These are phyloP conservation scores for Suhomyces bribrorum DNA, from an alignment of 1,139 yeast species.

Conservation along the genomic window DNA sequence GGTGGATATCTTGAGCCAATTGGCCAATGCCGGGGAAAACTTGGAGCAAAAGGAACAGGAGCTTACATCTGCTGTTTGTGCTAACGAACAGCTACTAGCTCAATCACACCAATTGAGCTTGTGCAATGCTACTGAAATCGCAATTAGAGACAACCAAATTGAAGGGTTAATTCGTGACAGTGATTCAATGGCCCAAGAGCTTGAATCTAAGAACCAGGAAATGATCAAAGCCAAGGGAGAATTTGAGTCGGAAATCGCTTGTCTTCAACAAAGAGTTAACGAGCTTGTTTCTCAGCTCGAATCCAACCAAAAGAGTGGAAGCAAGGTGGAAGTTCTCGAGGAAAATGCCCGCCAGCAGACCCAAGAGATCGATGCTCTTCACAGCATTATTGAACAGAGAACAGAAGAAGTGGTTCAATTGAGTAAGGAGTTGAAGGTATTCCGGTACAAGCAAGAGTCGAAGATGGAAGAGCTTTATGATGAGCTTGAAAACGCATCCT, in stretches of 20 bases:
- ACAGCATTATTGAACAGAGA: slow-evolving; percentile 12
- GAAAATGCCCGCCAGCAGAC: no score
- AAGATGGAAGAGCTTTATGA: slow-evolving; percentile 13
- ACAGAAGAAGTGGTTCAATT: slow-evolving; percentile 13
- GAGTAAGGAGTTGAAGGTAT: slow-evolving; percentile 10
- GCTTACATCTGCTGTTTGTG: background rate
- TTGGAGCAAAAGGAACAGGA: background rate
- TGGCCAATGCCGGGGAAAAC: background rate
- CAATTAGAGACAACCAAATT: slow-evolving; percentile 4
- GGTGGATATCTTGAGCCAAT: background rate
- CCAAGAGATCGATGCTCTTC: slow-evolving; percentile 4
- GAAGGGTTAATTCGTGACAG: no score
- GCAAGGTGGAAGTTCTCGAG: no score
- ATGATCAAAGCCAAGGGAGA: no score
- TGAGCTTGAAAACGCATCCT: slow-evolving; percentile 9
- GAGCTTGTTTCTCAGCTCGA: no score
- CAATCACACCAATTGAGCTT: slow-evolving; percentile 6
- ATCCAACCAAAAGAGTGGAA: no score
- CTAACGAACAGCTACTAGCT: background rate
- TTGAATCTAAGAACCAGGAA: slow-evolving; percentile 1
- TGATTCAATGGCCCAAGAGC: no score
- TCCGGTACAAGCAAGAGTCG: slow-evolving; percentile 10
- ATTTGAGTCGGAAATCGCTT: no score
- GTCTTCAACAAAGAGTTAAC: no score
- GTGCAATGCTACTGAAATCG: slow-evolving; percentile 6